These are phyloP conservation scores for Hemileccinum impolitum DNA, from an alignment of 768 basidiomycete species.

Conservation along the genomic window DNA sequence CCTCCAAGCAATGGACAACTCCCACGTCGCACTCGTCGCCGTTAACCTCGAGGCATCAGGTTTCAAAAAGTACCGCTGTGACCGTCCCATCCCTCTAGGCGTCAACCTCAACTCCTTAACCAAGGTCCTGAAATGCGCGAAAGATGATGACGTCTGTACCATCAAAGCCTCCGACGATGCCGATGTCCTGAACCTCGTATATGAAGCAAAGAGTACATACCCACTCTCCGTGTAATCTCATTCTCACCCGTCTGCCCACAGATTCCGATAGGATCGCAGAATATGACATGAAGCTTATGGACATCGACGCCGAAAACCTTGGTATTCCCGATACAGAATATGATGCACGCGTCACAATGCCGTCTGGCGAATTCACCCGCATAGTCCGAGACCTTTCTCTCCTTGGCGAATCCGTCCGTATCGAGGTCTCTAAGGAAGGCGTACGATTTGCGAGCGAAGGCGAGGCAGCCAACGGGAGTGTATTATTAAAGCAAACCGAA, in stretches of 20 bases:
- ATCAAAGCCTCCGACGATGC: slow-evolving; percentile 90
- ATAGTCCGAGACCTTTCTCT: slow-evolving; percentile 90
- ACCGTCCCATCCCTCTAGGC: slow-evolving; percentile 89
- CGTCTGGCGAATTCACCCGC: slow-evolving; percentile 81
- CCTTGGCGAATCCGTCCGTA: slow-evolving; percentile 91
- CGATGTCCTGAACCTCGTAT: slow-evolving; percentile 83
- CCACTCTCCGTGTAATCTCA: background rate
- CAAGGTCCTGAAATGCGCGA: slow-evolving; percentile 96
- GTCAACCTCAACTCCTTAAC: slow-evolving; percentile 84
- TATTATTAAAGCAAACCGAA: slow-evolving; percentile 77
- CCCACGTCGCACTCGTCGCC: slow-evolving; percentile 94
- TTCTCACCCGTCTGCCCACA: slow-evolving; percentile 28
- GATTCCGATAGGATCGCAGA: slow-evolving; percentile 92
- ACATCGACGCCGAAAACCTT: slow-evolving; percentile 93
- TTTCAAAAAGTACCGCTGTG: slow-evolving; percentile 89
- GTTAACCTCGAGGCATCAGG: slow-evolving; percentile 76
- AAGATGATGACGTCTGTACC: slow-evolving; percentile 90
- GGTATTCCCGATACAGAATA: slow-evolving; percentile 98
- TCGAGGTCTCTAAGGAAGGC: slow-evolving; percentile 95
- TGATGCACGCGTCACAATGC: slow-evolving; percentile 88
- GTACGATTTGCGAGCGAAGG: slow-evolving; percentile 91
- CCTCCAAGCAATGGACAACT: slow-evolving; percentile 99
- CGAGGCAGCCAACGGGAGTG: slow-evolving; percentile 87
- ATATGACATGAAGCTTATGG: slow-evolving; percentile 99
- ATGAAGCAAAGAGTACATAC: slow-evolving; percentile 82